Evolutionary conservation across 2,329 filamentous ascomycete genomes (phyloP), one percentile per base, ranked within the genome.

Genomic region (Hypoxylon sp.): DNA sequence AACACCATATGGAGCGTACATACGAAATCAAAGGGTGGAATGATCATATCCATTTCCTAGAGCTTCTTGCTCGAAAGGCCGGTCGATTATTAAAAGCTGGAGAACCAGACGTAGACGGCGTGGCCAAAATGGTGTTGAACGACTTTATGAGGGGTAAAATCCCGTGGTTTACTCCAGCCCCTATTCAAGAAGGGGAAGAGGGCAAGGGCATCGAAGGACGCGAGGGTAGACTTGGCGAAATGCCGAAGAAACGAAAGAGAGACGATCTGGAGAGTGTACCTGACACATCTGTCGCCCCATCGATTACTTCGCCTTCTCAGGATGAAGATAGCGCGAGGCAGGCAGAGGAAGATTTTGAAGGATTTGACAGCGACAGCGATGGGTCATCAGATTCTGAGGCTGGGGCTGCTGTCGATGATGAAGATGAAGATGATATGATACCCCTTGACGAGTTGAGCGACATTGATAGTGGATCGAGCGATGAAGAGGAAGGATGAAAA

Each of bases 91-190:
- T 98, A 14, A 94, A 94, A 78, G 95, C 93, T 64, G 96, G 95
- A n/a, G 96, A 98, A 79, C 92, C 95, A 3, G 96, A 99, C 79
- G 83, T 98, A 61, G 95, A 98, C 75, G 94, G 94, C 75, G 94
- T 97, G 52, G 96, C 96, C 1, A 97, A 97, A 81, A 97, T 97
- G 90, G 92, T 99, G 0, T 83, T 99, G 66, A 98, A 97, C 76
- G 96, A 99, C 78, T 99, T 98, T 79, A 88, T 98, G 77, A 85
- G 96, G 70, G 96, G 96, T 63, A 98, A 95, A 81, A 93, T 98
- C 26, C 96, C 96, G 1, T 99, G 97, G 96, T 99, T 94, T 77
- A 96, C 93, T 0, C 90, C 94, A 8, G 91, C 94, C 9, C 94
- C 94, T 1, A 81, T 85, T 13, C 77, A 80, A 3, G 87, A 87